phyloP scores from a whole-genome alignment of 441 rosid species.

The Brassica hybrid region DNA sequence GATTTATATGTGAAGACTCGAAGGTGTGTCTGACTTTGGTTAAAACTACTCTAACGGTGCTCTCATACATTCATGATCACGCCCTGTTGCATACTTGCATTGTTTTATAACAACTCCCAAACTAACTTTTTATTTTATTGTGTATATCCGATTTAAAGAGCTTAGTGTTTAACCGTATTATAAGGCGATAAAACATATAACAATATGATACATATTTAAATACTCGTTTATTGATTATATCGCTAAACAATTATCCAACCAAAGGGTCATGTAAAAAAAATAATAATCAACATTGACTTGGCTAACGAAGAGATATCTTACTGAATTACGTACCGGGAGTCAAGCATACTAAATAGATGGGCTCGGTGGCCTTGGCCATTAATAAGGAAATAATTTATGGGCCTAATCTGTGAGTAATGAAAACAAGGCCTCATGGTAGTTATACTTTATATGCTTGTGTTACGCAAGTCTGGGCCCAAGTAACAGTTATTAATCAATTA shows the following conservation, averaged over 20 bases:
- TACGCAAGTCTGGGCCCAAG: slow-evolving; percentile 16
- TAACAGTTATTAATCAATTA: slow-evolving; percentile 7
- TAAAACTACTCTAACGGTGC: slow-evolving; percentile 12
- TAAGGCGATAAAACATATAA: neutral
- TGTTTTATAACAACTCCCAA: slow-evolving; percentile 1
- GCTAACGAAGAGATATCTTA: slow-evolving; percentile 5
- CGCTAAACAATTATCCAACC: neutral
- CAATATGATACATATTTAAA: neutral
- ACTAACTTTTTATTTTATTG: slow-evolving; percentile 4
- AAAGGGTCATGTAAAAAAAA: neutral
- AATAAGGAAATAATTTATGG: neutral
- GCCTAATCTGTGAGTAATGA: neutral
- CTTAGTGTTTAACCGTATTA: neutral
- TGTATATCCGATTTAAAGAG: neutral
- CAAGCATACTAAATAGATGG: neutral
- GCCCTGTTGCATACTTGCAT: neutral
- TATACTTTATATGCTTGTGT: neutral
- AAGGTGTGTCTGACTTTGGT: slow-evolving; percentile 33
- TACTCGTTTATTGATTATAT: neutral
- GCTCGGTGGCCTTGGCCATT: neutral
- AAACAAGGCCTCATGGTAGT: neutral
- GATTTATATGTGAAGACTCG: slow-evolving; percentile 40
- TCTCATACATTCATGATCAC: slow-evolving; percentile 20
- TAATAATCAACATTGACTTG: neutral
- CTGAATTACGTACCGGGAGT: neutral